Conservation (phyloP, 805 yeast species). For the Saccharomycopsis selenospora region DNA sequence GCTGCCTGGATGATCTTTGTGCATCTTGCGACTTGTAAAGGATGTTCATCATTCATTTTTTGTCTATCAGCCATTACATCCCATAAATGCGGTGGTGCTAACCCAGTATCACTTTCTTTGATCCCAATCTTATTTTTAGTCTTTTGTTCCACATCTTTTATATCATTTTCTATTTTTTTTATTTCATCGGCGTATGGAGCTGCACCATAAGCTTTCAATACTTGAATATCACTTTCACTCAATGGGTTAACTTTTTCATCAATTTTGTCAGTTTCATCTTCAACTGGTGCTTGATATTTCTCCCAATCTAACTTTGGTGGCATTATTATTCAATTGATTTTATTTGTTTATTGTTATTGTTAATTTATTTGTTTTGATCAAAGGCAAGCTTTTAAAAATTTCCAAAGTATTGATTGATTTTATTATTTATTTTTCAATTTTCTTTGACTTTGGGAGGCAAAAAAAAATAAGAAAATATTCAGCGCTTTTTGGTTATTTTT, state of each 20-base stretch:
- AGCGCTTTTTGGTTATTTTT: conserved; percentile 4
- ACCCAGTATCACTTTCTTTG: conserved; percentile 95
- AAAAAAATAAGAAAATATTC: too few species aligned
- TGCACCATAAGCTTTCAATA: conserved; percentile 91
- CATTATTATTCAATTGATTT: conserved; percentile 55
- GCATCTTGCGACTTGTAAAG: conserved; percentile 97
- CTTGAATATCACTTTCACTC: conserved; percentile 95
- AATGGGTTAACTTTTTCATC: conserved; percentile 79
- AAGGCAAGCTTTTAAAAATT: too few species aligned
- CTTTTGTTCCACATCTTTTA: conserved; percentile 73
- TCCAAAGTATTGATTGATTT: too few species aligned
- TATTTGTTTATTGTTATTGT: too few species aligned
- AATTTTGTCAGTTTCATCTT: conserved; percentile 44
- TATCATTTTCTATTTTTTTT: conserved; percentile 79
- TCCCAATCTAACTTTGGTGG: conserved; percentile 99
- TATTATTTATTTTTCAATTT: too few species aligned
- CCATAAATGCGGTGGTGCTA: conserved; percentile 95
- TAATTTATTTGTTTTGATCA: too few species aligned
- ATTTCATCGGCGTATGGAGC: conserved; percentile 88
- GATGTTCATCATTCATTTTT: conserved; percentile 88
- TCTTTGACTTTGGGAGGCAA: too few species aligned
- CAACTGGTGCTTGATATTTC: conserved; percentile 85
- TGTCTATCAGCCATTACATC: conserved; percentile 95
- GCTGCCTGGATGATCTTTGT: conserved; percentile 83
- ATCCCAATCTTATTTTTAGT: conserved; percentile 93